Conservation (phyloP, 257 asterid species). For the Solanum sitiens region DNA sequence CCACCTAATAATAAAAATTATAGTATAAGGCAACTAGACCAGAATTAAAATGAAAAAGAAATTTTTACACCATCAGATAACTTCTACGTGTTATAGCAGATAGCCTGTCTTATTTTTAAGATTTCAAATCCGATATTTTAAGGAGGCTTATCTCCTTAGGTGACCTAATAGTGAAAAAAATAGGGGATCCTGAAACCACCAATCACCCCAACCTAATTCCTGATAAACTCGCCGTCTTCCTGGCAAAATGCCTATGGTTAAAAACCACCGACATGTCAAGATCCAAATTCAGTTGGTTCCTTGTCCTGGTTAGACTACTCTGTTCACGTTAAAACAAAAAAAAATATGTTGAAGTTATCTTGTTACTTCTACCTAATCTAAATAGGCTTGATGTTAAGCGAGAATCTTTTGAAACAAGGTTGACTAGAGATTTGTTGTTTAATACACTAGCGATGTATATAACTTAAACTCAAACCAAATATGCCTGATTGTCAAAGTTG, state of each 20-base stretch:
- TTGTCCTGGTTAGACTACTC: background rate
- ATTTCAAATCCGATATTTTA: background rate
- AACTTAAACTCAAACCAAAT: background rate
- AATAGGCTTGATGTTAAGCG: background rate
- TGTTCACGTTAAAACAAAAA: background rate
- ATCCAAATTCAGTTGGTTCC: background rate
- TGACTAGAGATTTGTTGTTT: background rate
- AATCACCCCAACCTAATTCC: background rate
- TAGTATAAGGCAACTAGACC: background rate
- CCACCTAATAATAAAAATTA: slow-evolving; percentile 35
- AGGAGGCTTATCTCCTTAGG: background rate
- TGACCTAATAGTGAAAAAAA: background rate
- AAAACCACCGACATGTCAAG: background rate
- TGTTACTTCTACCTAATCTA: background rate
- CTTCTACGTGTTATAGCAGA: background rate
- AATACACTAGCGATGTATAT: background rate
- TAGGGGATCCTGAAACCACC: background rate
- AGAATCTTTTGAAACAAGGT: background rate
- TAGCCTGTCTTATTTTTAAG: background rate
- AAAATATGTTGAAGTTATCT: background rate
- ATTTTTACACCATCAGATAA: background rate
- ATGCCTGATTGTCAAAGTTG: background rate
- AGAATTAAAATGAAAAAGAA: background rate
- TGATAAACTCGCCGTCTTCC: background rate
- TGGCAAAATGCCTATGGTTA: background rate